Evolutionary conservation across 140 eudicot genomes (phyloP).

Genomic region (Bidens hawaiensis): DNA sequence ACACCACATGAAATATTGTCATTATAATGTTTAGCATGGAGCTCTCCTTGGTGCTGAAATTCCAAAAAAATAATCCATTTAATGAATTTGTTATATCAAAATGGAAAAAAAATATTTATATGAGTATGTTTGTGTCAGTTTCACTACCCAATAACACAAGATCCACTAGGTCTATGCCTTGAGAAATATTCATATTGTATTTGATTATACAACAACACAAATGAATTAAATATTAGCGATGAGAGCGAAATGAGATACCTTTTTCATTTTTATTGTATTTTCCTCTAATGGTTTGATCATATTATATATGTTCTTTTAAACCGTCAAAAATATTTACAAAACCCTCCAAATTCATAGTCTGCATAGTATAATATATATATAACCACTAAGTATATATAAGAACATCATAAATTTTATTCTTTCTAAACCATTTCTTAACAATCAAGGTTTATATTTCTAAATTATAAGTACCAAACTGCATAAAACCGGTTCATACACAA

Average conservation of each 20-base stretch:
- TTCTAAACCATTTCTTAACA: not conserved
- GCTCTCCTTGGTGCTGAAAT: constrained; percentile 86
- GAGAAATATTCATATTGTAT: constrained; percentile 10
- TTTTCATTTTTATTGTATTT: not conserved
- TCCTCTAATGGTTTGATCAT: constrained; percentile 1
- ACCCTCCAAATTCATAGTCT: not conserved
- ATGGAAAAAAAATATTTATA: not conserved
- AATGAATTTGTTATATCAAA: not conserved
- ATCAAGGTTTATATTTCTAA: not conserved
- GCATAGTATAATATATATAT: not conserved
- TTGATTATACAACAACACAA: constrained; percentile 14
- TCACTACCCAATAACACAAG: constrained; percentile 36
- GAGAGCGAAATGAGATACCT: constrained; percentile 15
- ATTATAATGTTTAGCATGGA: constrained; percentile 59
- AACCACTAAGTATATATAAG: too few species aligned
- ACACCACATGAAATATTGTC: constrained; percentile 64
- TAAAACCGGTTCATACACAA: not conserved
- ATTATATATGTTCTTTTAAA: not conserved
- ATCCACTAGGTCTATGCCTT: constrained; percentile 23
- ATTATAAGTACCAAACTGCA: not conserved
- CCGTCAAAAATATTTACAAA: not conserved
- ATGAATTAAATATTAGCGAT: constrained; percentile 14
- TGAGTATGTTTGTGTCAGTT: constrained; percentile 27
- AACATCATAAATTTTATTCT: too few species aligned
- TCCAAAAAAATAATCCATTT: not conserved